Base-by-base conservation (phyloP, 208 protist species). In the Trypanosoma cruzi region DNA sequence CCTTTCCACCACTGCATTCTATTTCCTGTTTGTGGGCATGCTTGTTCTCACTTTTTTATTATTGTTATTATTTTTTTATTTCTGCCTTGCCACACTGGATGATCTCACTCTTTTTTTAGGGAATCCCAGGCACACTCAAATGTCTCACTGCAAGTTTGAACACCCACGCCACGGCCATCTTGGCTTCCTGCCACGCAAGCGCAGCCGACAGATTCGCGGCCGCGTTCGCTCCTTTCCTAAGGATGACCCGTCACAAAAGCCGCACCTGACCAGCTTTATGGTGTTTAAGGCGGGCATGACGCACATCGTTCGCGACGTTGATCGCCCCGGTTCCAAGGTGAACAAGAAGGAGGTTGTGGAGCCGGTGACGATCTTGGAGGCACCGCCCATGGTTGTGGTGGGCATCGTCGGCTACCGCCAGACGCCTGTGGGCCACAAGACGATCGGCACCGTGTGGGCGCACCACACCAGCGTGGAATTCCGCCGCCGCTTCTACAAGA, bases 221-320 rank as follows among this genome's bases (percentile, higher is more conserved):
- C 86, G 87, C 70, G 84, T 97, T 31, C 94, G 93, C 66, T 77
- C 85, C 42, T 99, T 98, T 94, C 98, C 97, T 55, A 98, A 98
- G 89, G 98, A 99, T 82, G 89, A 99, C 76, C 62, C 82, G 31
- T 84, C 71, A 14, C 85, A 98, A 84, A 87, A 94, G 68, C 92
- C 92, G 49, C 98, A 99, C 90, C 92, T 99, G 55, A 99, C 98
- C 37, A 98, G 96, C 68, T 96, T 96, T 94, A 91, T 99, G 77
- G 98, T 94, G 77, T 99, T 98, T 96, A 99, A 99, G 96, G 99
- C 99, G 57, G 99, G 99, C 84, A 99, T 99, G 98, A 99, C 99
- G 53, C 99, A 99, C 96, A 97, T 99, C 73, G 93, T 99, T 55
- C 96, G 99, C 80, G 98, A 99, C 44, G 78, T 99, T 55, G 96